phyloP scores from a whole-genome alignment of 1,139 yeast genomes.

The Saccharomyces pastorianus region DNA sequence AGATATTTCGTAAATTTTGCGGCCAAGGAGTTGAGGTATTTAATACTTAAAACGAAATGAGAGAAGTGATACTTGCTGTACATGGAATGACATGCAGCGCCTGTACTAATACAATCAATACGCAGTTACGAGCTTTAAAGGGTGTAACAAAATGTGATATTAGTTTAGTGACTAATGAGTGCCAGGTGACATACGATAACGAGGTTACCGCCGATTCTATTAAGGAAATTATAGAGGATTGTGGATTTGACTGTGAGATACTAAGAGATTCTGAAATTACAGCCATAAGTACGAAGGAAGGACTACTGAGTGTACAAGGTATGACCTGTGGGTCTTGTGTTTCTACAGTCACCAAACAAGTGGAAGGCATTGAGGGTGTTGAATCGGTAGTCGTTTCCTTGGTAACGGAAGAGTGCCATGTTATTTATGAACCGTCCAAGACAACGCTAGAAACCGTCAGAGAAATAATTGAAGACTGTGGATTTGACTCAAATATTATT shows the following conservation, averaged over 20 bases:
- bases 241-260: constrained; percentile 59
- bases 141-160: constrained; percentile 53
- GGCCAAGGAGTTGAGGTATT: neutral
- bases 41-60: constrained; percentile 4
- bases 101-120: constrained; percentile 59
- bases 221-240: constrained; percentile 51
- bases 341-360: constrained; percentile 50
- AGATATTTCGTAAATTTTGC: neutral
- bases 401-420: constrained; percentile 65
- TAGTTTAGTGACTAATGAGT: constrained; percentile 69
- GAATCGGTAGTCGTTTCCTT: constrained; percentile 50
- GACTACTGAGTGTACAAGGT: constrained; percentile 38
- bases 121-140: constrained; percentile 39
- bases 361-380: constrained; percentile 39
- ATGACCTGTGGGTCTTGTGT: constrained; percentile 90
- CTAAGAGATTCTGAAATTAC: constrained; percentile 14
- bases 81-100: constrained; percentile 87
- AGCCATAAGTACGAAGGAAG: neutral
- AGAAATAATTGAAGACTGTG: constrained; percentile 57
- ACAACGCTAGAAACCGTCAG: constrained; percentile 33
- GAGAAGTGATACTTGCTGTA: constrained; percentile 27
- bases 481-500: constrained; percentile 49
- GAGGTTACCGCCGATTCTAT: constrained; percentile 33
- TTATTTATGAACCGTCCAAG: constrained; percentile 33
- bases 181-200: constrained; percentile 43